Evolutionary conservation across 441 rosid species (phyloP), one percentile per base, ranked within the genome.

Genomic region (Euphorbia schlechtendalii): DNA sequence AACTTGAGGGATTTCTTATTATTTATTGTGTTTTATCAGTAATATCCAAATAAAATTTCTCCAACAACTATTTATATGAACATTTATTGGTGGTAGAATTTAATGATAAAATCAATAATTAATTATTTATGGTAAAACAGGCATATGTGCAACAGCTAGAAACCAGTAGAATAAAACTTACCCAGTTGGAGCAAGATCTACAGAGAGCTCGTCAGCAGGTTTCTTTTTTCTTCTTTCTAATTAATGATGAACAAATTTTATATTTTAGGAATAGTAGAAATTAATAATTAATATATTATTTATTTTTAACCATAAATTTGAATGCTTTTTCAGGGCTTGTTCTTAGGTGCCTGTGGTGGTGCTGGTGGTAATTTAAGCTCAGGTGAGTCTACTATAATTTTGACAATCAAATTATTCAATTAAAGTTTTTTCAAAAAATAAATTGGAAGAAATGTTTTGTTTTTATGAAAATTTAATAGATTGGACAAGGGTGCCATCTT

Each of bases 61-160:
- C 20, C 53, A 22, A 22, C 59, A 53, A 21, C 18, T n/a, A 66
- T n/a, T 38, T 28, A 25, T 8, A n/a, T 53, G 53, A n/a, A 27
- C 54, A 61, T 18, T 48, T 32, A 51, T 54, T 1, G 46, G 25
- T 28, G 30, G 11, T 32, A 25, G 7, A 28, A 54, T 56, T 58
- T 8, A 53, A 52, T 65, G 61, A 41, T 48, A 49, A 21, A 56
- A 57, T 3, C 46, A 13, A 14, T 6, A n/a, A 52, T 63, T 34
- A 46, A 64, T 32, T 30, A 40, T 4, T 4, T 51, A 1, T 24
- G 17, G 48, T 8, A 43, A 63, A 54, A 27, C 87, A 93, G 98
- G 96, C 98, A 61, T 94, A 94, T 71, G 95, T 94, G 64, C 99
- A 94, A 77, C 98, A 94, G 80, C 89, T 94, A 24, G 99, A 94